Base-by-base conservation (phyloP, 73 alveolate species). In the Paramecium sonneborni region DNA sequence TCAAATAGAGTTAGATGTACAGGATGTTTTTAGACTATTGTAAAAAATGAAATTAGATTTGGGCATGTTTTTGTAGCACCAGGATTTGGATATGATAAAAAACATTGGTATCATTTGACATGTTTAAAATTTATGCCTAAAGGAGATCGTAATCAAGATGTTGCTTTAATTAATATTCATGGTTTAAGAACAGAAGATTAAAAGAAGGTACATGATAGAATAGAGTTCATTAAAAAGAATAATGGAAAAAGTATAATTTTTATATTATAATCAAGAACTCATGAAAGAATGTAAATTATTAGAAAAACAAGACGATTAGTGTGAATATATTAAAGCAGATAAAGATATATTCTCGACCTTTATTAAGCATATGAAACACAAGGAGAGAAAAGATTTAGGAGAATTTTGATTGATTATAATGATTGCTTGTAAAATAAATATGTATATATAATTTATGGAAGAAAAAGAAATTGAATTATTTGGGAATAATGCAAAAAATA, bases 51-150 rank as follows among this genome's bases (percentile, higher is more conserved):
- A 28, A 32, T 72, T 72, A 30, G 57, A 34, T 28, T 72, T 72
- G 86, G 86, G 7, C 86, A 72, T 35, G 55, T 35, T 12, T 72
- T 35, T 72, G 57, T 72, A 5, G 86, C 86, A 0, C 44, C 39
- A 8, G 84, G 39, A 12, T 62, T 30, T 72, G 57, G 90, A 79
- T 79, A 30, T 79, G 74, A 79, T 21, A 79, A 79, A 79, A 79
- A 79, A 79, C 28, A 43, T 41, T 79, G 90, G 90, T 79, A 39
- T 44, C 90, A 79, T 44, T 79, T 79, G 30, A 79, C 30, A 1
- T 79, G 90, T 41, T 44, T 79, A 20, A 79, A 39, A 39, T 21
- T 24, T 10, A 39, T 79, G 30, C 69, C 74, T 1, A 79, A 79
- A 39, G 87, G 87, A 12, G 87, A 74, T 34, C 37, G 87, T 28